Base-by-base conservation (phyloP, 495 filamentous ascomycete genomes). In the Talaromyces stipitatus region DNA sequence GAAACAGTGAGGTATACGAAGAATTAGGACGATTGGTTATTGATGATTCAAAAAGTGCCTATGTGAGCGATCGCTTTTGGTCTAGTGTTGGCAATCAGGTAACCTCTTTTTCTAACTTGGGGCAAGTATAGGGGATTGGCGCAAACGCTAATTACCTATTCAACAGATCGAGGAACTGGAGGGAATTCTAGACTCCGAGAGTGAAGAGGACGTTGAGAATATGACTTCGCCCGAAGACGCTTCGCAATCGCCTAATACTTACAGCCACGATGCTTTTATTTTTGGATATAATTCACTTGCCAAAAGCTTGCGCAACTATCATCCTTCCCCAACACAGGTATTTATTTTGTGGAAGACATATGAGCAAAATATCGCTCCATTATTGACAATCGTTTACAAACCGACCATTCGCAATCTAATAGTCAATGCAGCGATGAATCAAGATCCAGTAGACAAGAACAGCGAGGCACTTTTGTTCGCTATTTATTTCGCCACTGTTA, bases 11-110 rank as follows among this genome's bases (percentile, higher is more conserved):
- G 62, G 23, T 70, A 60, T 23, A 85, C 45, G 81, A 82, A 60
- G 82, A 89, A 58, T 85, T 95, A 62, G 92, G 92, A 30, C 78
- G 91, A 51, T 67, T 97, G 62, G 87, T 95, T 1, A 79, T 96
- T 47, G 90, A 89, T 58, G 88, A 95, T 62, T 86, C 86, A 2
- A 84, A 82, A 61, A 89, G 85, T 61, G 78, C 89, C 65, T 97
- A 97, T 71, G 86, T 96, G 58, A 92, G 88, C 67, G 92, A 86
- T 69, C 85, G 84, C 14, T 89, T 96, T 52, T 97, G 91, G 92
- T 84, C 87, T n/a, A 89, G 82, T 59, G 75, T 97, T 45, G 89
- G 85, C 50, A 89, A 92, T 58, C 90, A 97, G 81, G 90, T 90
- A 66, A 51, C 65, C 61, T 33, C 10, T 30, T 56, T 22, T 11